Base-by-base conservation (phyloP, 768 basidiomycete genomes). In the Suillus brevipes region DNA sequence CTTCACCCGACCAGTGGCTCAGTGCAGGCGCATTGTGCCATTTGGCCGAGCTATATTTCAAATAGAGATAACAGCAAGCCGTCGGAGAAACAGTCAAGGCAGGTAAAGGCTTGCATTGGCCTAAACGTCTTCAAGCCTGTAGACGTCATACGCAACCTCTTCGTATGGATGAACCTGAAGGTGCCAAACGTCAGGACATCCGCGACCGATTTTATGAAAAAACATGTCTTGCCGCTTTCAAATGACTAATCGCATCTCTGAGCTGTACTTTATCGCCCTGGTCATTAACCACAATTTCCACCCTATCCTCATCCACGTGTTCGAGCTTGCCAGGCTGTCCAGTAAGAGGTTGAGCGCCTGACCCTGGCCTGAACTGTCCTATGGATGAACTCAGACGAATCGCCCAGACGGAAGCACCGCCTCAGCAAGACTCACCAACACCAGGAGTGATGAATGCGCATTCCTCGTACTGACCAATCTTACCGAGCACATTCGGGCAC, bases 391-490 rank as follows among this genome's bases (percentile, higher is more conserved):
- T 34, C 45, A 45, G 62, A 43, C 14, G 25, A 25, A 23, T 36
- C 3, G 16, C 25, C 12, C 9, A 18, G 38, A 42, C 40, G 42
- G 34, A 23, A 8, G 18, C 10, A 47, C 23, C 14, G 37, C 58
- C 25, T 59, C 25, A 20, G 25, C 25, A 60, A 25, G 61, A 72
- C 81, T 74, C 65, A 84, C 86, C 87, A 60, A 77, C 81, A 63
- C 87, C 85, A n/a, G 75, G 80, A 20, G 80, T 75, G 23, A 84
- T 73, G 71, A 87, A 88, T n/a, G 85, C 86, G 67, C 82, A 85
- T 59, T 80, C 78, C 52, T 83, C 79, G 69, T 86, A 84, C 14
- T 83, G 71, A 45, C 85, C 85, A 28, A 86, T 82, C 60, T 80
- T 81, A n/a, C 84, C 86, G 6, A 85, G 71, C 43, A 75, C 68